Percentiles rank a stretch among this genome's conserved stretches.
These are phyloP conservation scores for Cercospora citrullina DNA, from an alignment of 2,329 filamentous ascomycete genomes.

Conservation along the genomic window DNA sequence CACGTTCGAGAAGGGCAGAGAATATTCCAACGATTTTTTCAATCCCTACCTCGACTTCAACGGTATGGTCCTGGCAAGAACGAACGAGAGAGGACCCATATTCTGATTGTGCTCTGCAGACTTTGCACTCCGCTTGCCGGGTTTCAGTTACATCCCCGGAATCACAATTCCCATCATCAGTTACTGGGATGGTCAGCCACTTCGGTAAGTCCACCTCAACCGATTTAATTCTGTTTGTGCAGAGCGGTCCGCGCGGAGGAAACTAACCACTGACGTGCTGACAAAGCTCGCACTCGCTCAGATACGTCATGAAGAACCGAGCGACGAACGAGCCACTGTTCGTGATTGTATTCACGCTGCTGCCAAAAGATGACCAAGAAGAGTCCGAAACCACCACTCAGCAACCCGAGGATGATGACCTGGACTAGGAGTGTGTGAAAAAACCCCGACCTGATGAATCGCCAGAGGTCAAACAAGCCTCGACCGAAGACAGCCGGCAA, in stretches of 20 bases:
- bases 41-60: conserved; percentile 92
- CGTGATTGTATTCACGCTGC: conserved; percentile 76
- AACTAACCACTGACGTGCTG: conserved; percentile 32
- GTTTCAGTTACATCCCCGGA: conserved; percentile 54
- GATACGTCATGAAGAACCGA: conserved; percentile 87
- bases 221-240: conserved; percentile 1
- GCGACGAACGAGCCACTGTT: conserved; percentile 73
- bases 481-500: neutral
- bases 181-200: conserved; percentile 77
- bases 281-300: conserved; percentile 74
- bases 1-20: conserved; percentile 61
- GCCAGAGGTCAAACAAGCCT: neutral
- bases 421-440: neutral
- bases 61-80: conserved; percentile 42
- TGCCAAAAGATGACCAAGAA: conserved; percentile 58
- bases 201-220: conserved; percentile 61
- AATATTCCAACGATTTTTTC: conserved; percentile 73
- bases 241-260: conserved; percentile 6
- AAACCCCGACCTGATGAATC: neutral
- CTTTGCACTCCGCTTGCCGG: conserved; percentile 69
- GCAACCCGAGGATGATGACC: neutral
- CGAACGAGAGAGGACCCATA: neutral
- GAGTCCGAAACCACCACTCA: neutral
- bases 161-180: conserved; percentile 72
- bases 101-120: conserved; percentile 43